These are phyloP conservation scores for Aureobasidium uvarum DNA, from an alignment of 2,329 filamentous ascomycete genomes.

Conservation along the genomic window DNA sequence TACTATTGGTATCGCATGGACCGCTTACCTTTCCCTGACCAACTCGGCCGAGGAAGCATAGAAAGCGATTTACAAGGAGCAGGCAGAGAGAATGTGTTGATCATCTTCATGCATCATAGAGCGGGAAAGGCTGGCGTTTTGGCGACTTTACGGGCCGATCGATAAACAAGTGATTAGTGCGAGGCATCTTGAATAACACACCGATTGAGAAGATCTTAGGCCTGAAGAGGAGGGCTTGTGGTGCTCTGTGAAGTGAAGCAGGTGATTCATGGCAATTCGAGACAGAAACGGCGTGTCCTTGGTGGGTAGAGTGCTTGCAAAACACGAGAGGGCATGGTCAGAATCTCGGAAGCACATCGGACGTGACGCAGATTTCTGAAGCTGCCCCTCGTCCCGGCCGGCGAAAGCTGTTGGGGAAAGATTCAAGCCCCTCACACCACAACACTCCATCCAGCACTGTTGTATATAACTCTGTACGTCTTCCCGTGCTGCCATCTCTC, in stretches of 20 bases:
- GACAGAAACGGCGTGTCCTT: not conserved
- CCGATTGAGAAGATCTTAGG: not conserved
- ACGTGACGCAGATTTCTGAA: constrained; percentile 21
- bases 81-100: constrained; percentile 8
- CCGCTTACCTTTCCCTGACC: constrained; percentile 87
- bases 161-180: not conserved
- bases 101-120: not conserved
- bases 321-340: constrained; percentile 5
- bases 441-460: constrained; percentile 5
- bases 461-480: constrained; percentile 18
- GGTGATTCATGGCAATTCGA: not conserved
- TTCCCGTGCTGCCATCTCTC: not conserved
- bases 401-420: constrained; percentile 25
- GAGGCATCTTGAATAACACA: not conserved
- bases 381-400: constrained; percentile 17
- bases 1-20: constrained; percentile 95
- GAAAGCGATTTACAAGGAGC: not conserved
- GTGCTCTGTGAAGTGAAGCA: not conserved
- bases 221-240: not conserved
- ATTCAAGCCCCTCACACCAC: constrained; percentile 24
- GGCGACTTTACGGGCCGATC: constrained; percentile 18
- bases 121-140: constrained; percentile 11
- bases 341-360: constrained; percentile 17
- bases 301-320: not conserved
- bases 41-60: constrained; percentile 75